Conservation (phyloP, 2,329 filamentous ascomycete genomes). For the Neonectria punicea region DNA sequence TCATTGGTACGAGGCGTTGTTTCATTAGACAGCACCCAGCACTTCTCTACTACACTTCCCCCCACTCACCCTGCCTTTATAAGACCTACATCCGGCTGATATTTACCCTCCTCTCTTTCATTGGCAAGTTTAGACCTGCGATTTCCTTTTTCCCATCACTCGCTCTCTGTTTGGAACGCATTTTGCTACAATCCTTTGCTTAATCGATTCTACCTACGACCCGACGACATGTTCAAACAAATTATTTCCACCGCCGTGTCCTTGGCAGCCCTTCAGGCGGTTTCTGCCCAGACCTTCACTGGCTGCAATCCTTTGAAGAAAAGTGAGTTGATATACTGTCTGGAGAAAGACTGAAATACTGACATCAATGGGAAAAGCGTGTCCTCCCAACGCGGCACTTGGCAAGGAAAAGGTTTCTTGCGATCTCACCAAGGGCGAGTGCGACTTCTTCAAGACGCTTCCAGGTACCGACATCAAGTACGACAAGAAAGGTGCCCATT, state of each 20-base stretch:
- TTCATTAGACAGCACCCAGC: neutral
- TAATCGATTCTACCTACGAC: neutral
- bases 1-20: slow-evolving; percentile 4
- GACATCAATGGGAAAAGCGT: slow-evolving; percentile 54
- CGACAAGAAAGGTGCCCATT: slow-evolving; percentile 60
- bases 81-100: neutral
- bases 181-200: neutral
- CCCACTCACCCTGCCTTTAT: neutral
- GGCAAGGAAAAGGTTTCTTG: slow-evolving; percentile 66
- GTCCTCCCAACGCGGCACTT: slow-evolving; percentile 79
- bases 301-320: slow-evolving; percentile 63
- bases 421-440: slow-evolving; percentile 80
- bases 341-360: neutral
- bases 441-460: slow-evolving; percentile 60
- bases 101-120: neutral
- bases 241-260: slow-evolving; percentile 10
- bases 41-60: neutral
- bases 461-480: slow-evolving; percentile 60
- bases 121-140: neutral
- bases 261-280: slow-evolving; percentile 43
- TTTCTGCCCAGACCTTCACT: slow-evolving; percentile 64
- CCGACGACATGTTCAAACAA: slow-evolving; percentile 4
- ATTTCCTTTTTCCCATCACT: neutral
- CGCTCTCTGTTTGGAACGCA: too few relatives aligned
- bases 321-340: slow-evolving; percentile 45